phyloP scores from a whole-genome alignment of 192 early-diverging fungal species.

The Spizellomyces punctatus region DNA sequence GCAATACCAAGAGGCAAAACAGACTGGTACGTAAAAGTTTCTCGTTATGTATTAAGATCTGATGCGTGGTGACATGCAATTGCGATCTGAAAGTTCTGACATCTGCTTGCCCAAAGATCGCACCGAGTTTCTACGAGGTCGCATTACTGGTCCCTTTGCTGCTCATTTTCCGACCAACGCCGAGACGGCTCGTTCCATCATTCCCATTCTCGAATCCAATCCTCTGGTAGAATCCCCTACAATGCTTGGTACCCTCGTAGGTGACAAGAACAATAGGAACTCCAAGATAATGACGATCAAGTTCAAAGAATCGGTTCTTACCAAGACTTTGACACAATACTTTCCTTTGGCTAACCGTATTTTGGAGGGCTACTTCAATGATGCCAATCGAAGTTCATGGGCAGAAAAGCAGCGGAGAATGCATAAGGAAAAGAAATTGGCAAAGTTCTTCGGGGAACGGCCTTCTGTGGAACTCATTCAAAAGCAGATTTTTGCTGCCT shows the following conservation, averaged over 20 bases:
- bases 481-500: conserved; percentile 37
- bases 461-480: conserved; percentile 58
- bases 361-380: conserved; percentile 61
- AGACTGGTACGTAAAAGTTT: conserved; percentile 41
- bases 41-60: neutral
- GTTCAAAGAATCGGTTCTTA: conserved; percentile 44
- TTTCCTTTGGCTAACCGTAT: conserved; percentile 22
- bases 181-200: conserved; percentile 9
- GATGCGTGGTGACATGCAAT: neutral
- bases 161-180: conserved; percentile 5
- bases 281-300: conserved; percentile 4
- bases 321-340: conserved; percentile 21
- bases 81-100: no score
- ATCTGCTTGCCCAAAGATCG: neutral
- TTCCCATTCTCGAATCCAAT: conserved; percentile 7
- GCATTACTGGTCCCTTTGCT: conserved; percentile 13
- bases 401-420: conserved; percentile 61
- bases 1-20: conserved; percentile 46
- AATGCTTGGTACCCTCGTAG: neutral
- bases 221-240: neutral
- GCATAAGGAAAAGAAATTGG: conserved; percentile 62
- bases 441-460: conserved; percentile 71
- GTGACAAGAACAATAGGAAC: conserved; percentile 1
- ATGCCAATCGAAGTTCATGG: conserved; percentile 47
- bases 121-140: conserved; percentile 5